These are phyloP conservation scores for Blastosporella zonata DNA, from an alignment of 1,284 basidiomycete species.

Conservation along the genomic window DNA sequence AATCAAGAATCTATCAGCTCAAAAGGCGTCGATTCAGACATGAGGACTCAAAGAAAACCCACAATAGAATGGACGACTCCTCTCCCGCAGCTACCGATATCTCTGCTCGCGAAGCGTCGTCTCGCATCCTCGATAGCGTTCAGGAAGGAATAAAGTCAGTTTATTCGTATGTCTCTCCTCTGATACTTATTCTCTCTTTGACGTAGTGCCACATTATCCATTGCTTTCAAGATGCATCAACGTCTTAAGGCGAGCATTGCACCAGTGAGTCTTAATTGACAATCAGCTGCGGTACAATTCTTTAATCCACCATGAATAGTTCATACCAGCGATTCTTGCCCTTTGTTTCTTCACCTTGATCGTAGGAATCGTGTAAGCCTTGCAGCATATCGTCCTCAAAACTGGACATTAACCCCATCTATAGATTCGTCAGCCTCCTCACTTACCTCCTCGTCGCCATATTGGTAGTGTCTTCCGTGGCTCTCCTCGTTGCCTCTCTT, in stretches of 20 bases:
- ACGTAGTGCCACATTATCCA: not conserved
- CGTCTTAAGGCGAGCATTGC: not conserved
- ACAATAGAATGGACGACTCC: no score
- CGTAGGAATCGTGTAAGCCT: not conserved
- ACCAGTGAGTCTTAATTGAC: not conserved
- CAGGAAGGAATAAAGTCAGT: not conserved
- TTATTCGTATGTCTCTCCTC: no score
- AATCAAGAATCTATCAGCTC: no score
- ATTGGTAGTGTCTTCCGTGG: not conserved
- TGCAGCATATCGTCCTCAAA: no score
- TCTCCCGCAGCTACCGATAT: no score
- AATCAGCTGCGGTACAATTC: no score
- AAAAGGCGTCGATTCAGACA: no score
- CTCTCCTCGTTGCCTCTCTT: not conserved
- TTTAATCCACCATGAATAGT: not conserved
- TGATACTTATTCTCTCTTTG: no score
- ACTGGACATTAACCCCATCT: not conserved
- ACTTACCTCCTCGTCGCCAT: not conserved
- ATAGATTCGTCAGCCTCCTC: not conserved
- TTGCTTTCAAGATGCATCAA: not conserved
- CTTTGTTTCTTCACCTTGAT: not conserved
- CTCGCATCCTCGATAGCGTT: not conserved
- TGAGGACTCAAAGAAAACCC: no score
- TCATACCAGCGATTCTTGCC: no score
- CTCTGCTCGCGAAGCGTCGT: no score